phyloP scores from a whole-genome alignment of 106 monocot species.

The Phalaenopsis aphrodite region DNA sequence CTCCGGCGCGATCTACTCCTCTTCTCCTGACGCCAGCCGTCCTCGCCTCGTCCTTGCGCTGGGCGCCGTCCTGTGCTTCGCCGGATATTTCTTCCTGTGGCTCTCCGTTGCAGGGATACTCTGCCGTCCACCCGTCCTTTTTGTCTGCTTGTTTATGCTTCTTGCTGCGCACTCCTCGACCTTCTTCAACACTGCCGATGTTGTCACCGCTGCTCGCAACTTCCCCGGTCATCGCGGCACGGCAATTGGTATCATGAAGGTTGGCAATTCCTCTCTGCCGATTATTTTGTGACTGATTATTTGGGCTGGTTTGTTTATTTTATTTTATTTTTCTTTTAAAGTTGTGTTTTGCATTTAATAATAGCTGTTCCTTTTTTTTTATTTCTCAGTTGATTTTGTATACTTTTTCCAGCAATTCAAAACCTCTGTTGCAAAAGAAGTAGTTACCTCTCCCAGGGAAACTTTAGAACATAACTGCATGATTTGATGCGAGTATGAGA shows the following conservation, averaged over 20 bases:
- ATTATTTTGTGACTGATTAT: background rate
- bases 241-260: constrained; percentile 47
- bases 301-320: background rate
- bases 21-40: constrained; percentile 1
- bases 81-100: constrained; percentile 66
- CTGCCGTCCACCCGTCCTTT: constrained; percentile 21
- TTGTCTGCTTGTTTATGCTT: constrained; percentile 71
- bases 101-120: constrained; percentile 46
- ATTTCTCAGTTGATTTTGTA: no score
- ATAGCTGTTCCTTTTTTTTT: no score
- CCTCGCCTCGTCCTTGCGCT: constrained; percentile 34
- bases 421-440: no score
- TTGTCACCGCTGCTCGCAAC: constrained; percentile 33
- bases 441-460: no score
- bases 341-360: no score
- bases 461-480: no score
- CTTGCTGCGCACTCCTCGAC: constrained; percentile 73
- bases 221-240: constrained; percentile 26
- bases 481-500: no score
- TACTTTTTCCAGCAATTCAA: no score
- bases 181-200: constrained; percentile 74
- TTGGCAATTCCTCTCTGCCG: background rate
- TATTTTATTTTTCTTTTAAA: background rate
- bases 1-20: constrained; percentile 30
- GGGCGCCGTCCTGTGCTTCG: constrained; percentile 55